These are phyloP conservation scores for Fagopyrum tataricum DNA, from an alignment of 148 eudicot species.

Conservation along the genomic window DNA sequence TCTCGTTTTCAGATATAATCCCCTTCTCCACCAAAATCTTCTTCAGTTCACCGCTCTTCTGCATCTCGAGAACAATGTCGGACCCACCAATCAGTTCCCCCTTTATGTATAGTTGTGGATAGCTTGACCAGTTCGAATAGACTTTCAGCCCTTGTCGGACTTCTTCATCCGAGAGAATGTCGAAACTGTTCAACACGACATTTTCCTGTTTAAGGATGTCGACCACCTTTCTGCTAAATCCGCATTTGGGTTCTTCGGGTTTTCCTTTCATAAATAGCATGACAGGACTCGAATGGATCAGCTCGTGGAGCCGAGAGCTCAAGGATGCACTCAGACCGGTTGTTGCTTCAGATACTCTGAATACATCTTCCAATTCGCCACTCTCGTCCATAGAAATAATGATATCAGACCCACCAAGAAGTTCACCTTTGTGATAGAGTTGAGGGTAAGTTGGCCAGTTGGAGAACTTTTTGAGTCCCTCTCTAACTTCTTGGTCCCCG, in stretches of 20 bases:
- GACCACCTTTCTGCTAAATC: slow-evolving; percentile 90
- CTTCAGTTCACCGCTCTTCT: slow-evolving; percentile 81
- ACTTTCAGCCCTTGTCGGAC: slow-evolving; percentile 95
- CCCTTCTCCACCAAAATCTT: slow-evolving; percentile 61
- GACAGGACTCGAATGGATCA: slow-evolving; percentile 59
- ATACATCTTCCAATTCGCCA: slow-evolving; percentile 69
- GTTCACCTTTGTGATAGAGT: slow-evolving; percentile 88
- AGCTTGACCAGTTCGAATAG: slow-evolving; percentile 96
- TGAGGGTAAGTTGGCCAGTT: slow-evolving; percentile 99
- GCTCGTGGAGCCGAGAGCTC: slow-evolving; percentile 40
- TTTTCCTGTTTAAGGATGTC: slow-evolving; percentile 77
- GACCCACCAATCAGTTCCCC: slow-evolving; percentile 98
- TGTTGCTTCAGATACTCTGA: slow-evolving; percentile 46
- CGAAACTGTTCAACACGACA: slow-evolving; percentile 58
- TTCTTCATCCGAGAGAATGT: slow-evolving; percentile 74
- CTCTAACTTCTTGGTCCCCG: slow-evolving; percentile 59
- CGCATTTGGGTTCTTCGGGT: slow-evolving; percentile 84
- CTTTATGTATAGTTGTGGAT: slow-evolving; percentile 87
- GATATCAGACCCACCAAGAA: slow-evolving; percentile 88
- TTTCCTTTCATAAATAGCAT: slow-evolving; percentile 95
- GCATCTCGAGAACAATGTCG: slow-evolving; percentile 92
- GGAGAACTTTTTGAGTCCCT: slow-evolving; percentile 86
- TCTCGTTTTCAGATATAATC: slow-evolving; percentile 43
- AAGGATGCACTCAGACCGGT: slow-evolving; percentile 56
- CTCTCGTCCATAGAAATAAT: slow-evolving; percentile 74